Percentiles rank a stretch among this genome's conserved stretches.
phyloP scores from a whole-genome alignment of 176 grass and related monocot species.

The Triticum dicoccoides region DNA sequence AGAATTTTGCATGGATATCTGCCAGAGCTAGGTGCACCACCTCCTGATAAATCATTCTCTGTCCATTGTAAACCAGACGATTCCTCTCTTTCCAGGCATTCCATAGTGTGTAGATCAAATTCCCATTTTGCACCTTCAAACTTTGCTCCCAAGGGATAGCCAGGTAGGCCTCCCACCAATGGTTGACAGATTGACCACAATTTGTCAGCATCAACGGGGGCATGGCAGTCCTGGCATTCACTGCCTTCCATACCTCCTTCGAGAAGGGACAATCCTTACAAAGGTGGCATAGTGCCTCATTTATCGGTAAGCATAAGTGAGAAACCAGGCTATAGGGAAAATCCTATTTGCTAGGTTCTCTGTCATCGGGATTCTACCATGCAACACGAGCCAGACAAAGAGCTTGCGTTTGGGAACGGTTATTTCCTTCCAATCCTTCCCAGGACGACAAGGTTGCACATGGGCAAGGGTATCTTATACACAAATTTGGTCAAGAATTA shows the following conservation, averaged over 20 bases:
- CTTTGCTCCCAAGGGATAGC: background rate
- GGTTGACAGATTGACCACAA: background rate
- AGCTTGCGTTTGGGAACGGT: background rate
- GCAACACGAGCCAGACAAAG: background rate
- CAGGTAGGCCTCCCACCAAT: background rate
- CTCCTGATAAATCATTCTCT: background rate
- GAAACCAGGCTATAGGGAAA: background rate
- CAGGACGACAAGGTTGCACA: background rate
- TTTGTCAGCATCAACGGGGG: background rate
- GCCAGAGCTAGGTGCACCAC: background rate
- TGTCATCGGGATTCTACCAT: background rate
- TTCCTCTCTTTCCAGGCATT: background rate
- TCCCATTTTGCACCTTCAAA: background rate
- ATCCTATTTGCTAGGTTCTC: background rate
- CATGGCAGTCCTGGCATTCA: background rate
- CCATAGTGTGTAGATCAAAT: background rate
- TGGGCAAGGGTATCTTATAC: background rate
- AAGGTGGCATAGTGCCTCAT: background rate
- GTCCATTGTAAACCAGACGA: background rate
- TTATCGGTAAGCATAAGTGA: background rate
- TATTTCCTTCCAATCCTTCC: background rate
- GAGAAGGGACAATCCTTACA: background rate
- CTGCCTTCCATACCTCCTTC: background rate
- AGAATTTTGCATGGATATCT: background rate
- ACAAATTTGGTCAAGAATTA: background rate